phyloP scores from a whole-genome alignment of 2,329 filamentous ascomycete species.

The Aspergillus sp. region DNA sequence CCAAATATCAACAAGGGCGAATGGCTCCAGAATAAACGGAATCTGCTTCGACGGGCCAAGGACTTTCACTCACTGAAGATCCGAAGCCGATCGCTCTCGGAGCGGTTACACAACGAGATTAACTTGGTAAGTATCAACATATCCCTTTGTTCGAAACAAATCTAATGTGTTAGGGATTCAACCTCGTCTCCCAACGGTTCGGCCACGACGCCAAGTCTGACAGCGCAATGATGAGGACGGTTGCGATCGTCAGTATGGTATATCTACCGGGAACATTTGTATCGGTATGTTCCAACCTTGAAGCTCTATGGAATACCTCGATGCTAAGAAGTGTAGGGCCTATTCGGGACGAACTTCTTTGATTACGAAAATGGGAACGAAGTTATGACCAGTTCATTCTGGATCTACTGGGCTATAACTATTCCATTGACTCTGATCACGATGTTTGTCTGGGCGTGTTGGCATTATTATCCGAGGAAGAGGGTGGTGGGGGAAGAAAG shows the following conservation, averaged over 20 bases:
- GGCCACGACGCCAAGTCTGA: constrained; percentile 27
- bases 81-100: constrained; percentile 31
- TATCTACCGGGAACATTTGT: constrained; percentile 36
- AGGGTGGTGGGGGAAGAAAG: background rate
- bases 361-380: constrained; percentile 23
- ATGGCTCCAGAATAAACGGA: constrained; percentile 14
- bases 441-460: constrained; percentile 27
- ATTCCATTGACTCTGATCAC: constrained; percentile 32
- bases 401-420: constrained; percentile 37
- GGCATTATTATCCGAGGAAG: constrained; percentile 17
- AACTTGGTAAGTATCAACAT: constrained; percentile 24
- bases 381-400: constrained; percentile 30
- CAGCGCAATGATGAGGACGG: constrained; percentile 34
- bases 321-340: constrained; percentile 19
- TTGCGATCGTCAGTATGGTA: constrained; percentile 30
- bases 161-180: constrained; percentile 25
- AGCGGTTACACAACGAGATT: constrained; percentile 38
- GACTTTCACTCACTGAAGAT: constrained; percentile 31
- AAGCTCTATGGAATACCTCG: too few species aligned
- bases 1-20: background rate
- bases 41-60: constrained; percentile 24
- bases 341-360: constrained; percentile 43
- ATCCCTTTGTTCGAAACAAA: too few species aligned
- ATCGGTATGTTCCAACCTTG: constrained; percentile 23
- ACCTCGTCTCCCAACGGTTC: constrained; percentile 35